Evolutionary conservation across 1,284 basidiomycete species (phyloP).

Genomic region (Tausonia pullulans): DNA sequence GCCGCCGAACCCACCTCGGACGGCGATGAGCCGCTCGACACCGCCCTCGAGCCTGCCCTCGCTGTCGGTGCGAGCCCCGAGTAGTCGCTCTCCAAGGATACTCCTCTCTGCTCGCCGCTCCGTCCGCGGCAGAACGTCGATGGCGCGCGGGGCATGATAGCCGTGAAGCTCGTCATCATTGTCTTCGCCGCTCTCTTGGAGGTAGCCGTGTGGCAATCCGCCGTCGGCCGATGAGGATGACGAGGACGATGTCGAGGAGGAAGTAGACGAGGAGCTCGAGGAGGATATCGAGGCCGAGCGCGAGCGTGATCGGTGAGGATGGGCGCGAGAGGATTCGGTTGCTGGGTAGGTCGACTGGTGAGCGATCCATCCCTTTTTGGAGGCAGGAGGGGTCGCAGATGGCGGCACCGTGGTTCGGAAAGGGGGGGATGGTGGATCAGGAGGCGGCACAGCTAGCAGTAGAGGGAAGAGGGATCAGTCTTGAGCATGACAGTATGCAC

Average conservation of each 20-base stretch:
- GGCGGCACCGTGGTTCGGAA: background rate
- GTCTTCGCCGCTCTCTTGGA: background rate
- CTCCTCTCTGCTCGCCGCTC: background rate
- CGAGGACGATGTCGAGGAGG: conserved; percentile 3
- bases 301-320: background rate
- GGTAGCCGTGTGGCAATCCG: conserved; percentile 9
- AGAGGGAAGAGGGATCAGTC: background rate
- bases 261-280: background rate
- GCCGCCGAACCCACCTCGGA: background rate
- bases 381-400: conserved; percentile 17
- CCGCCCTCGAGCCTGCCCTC: background rate
- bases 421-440: background rate
- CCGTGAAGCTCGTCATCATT: background rate
- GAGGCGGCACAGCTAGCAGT: background rate
- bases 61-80: background rate
- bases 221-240: conserved; percentile 3
- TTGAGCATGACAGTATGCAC: no score
- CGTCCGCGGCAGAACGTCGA: background rate
- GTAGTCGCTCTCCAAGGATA: background rate
- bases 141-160: background rate
- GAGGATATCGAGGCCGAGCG: conserved; percentile 18
- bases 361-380: conserved; percentile 34
- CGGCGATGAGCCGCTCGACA: conserved; percentile 4
- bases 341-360: conserved; percentile 34
- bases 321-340: no score